Evolutionary conservation across 2,329 filamentous ascomycete genomes (phyloP).

Genomic region (Incumbomyces lentus): DNA sequence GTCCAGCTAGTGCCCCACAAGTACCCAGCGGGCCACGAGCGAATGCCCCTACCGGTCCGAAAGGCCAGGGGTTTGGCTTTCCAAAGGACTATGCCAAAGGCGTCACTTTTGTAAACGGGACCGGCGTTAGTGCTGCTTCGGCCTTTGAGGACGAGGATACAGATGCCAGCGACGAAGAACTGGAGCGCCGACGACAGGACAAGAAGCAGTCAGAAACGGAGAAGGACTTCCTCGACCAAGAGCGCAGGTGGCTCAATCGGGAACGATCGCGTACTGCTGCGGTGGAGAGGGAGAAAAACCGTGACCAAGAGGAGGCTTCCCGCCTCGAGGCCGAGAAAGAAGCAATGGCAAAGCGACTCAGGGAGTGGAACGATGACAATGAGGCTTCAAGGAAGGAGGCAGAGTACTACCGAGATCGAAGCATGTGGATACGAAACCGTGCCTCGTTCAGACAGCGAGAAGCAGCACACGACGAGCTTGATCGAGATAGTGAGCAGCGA

Average conservation of each 20-base stretch:
- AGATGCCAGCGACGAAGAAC: slow-evolving; percentile 75
- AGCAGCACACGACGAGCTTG: slow-evolving; percentile 65
- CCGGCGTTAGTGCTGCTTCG: slow-evolving; percentile 50
- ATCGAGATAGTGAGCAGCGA: slow-evolving; percentile 66
- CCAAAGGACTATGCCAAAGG: slow-evolving; percentile 66
- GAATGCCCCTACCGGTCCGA: slow-evolving; percentile 66
- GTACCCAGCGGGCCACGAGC: slow-evolving; percentile 66
- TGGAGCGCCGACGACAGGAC: slow-evolving; percentile 60
- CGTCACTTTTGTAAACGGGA: slow-evolving; percentile 73
- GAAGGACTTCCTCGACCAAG: slow-evolving; percentile 71
- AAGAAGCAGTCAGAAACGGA: slow-evolving; percentile 68
- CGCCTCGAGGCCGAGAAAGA: slow-evolving; percentile 54
- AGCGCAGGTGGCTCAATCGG: slow-evolving; percentile 81
- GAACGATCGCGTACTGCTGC: slow-evolving; percentile 77
- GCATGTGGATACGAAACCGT: slow-evolving; percentile 74
- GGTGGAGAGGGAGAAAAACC: slow-evolving; percentile 70
- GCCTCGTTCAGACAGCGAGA: slow-evolving; percentile 64
- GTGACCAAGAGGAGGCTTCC: slow-evolving; percentile 64
- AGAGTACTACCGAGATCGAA: slow-evolving; percentile 79
- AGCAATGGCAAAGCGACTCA: slow-evolving; percentile 60
- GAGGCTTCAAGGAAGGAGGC: slow-evolving; percentile 63
- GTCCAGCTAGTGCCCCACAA: slow-evolving; percentile 58
- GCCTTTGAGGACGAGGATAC: slow-evolving; percentile 71
- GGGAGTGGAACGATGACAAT: slow-evolving; percentile 82
- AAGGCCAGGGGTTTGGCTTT: slow-evolving; percentile 51